A percentile compares a stretch with the other conserved stretches of the same genome.
Conservation (phyloP, 1,284 basidiomycete genomes). For the Rhodofomes roseus region DNA sequence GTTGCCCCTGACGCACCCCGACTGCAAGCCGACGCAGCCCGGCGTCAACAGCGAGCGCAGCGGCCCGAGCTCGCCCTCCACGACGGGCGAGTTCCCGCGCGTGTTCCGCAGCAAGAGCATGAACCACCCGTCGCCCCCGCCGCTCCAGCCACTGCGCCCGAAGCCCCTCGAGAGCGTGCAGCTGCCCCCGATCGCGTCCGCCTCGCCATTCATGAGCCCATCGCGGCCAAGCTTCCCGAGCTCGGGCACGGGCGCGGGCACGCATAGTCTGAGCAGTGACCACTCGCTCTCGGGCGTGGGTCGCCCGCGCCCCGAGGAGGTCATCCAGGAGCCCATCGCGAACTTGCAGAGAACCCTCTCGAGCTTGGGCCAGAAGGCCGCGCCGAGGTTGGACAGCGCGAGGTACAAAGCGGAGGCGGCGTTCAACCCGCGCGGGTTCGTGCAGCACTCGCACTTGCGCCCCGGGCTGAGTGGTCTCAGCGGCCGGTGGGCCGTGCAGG, state of each 20-base stretch:
- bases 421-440: constrained; percentile 53
- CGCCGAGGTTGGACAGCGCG: constrained; percentile 46
- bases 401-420: constrained; percentile 71
- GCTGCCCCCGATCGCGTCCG: constrained; percentile 29
- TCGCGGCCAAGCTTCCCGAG: constrained; percentile 2
- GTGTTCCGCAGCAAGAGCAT: constrained; percentile 54
- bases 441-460: constrained; percentile 30
- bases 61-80: constrained; percentile 17
- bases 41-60: constrained; percentile 17
- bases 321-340: constrained; percentile 24
- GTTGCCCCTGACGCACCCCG: constrained; percentile 57
- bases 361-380: constrained; percentile 43
- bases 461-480: constrained; percentile 19
- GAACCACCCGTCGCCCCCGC: constrained; percentile 44
- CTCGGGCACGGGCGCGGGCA: constrained; percentile 6
- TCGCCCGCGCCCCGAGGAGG: constrained; percentile 14
- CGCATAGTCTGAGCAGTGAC: constrained; percentile 31
- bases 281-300: constrained; percentile 26
- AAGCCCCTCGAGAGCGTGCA: constrained; percentile 65
- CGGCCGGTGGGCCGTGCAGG: constrained; percentile 19
- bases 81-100: constrained; percentile 27
- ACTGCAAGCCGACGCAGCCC: constrained; percentile 36
- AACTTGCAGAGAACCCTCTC: constrained; percentile 46
- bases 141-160: constrained; percentile 40
- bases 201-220: constrained; percentile 14